A percentile compares a stretch with the other conserved stretches of the same genome.
Evolutionary conservation across 1,284 basidiomycete species (phyloP).

Genomic region (Melampsora americana): DNA sequence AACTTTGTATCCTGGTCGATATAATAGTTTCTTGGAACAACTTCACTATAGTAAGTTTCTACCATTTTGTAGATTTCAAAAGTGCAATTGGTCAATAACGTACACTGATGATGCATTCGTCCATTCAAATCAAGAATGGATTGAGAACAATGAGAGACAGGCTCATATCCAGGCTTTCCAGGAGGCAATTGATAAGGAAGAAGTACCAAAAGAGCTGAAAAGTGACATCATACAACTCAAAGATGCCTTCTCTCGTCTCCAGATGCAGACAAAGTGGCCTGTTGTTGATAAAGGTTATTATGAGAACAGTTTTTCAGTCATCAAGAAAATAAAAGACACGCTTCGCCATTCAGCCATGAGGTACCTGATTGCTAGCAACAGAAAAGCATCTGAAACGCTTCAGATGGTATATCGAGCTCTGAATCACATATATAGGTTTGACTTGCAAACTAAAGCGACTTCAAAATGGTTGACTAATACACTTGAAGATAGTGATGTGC

Average conservation of each 20-base stretch:
- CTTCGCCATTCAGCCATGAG: background rate
- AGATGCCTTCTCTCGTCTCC: background rate
- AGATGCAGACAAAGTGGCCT: background rate
- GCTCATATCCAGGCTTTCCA: background rate
- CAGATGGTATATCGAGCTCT: background rate
- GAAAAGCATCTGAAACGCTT: background rate
- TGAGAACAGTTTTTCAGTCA: background rate
- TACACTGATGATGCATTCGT: too few relatives aligned
- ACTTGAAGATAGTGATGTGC: background rate
- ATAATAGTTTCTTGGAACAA: too few relatives aligned
- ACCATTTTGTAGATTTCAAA: too few relatives aligned
- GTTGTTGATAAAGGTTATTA: background rate
- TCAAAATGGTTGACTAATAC: background rate
- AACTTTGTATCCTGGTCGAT: background rate
- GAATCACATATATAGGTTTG: background rate
- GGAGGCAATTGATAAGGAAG: background rate
- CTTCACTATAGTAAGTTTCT: background rate
- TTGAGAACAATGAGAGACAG: background rate
- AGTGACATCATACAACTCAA: background rate
- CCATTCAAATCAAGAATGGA: background rate
- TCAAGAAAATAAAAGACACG: background rate
- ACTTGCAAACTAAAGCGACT: background rate
- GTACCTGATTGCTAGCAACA: background rate
- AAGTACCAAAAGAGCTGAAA: too few relatives aligned
- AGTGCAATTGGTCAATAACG: too few relatives aligned